Evolutionary conservation across 2,329 filamentous ascomycete species (phyloP).

Genomic region (Torrubiellomyces zombiae): DNA sequence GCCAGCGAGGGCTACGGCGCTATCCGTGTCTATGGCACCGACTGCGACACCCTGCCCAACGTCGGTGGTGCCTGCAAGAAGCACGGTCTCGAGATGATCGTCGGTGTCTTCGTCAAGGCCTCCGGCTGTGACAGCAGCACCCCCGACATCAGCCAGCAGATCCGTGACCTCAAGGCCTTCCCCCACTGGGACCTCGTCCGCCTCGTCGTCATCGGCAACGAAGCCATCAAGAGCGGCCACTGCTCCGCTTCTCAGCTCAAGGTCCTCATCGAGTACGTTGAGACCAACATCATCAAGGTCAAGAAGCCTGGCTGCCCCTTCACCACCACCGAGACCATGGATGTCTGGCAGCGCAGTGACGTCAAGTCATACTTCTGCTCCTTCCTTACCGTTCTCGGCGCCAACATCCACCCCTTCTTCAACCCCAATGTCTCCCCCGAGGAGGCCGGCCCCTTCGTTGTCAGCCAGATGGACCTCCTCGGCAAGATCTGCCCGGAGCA

Average conservation of each 20-base stretch:
- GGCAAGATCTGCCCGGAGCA: slow-evolving; percentile 53
- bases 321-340: slow-evolving; percentile 77
- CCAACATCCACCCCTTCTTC: slow-evolving; percentile 93
- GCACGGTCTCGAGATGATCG: slow-evolving; percentile 60
- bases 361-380: slow-evolving; percentile 45
- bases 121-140: slow-evolving; percentile 39
- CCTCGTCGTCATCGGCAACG: slow-evolving; percentile 79
- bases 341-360: slow-evolving; percentile 52
- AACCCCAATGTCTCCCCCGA: slow-evolving; percentile 48
- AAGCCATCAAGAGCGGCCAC: slow-evolving; percentile 65
- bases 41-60: slow-evolving; percentile 67
- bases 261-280: slow-evolving; percentile 50
- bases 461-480: slow-evolving; percentile 55
- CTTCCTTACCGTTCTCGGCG: slow-evolving; percentile 61
- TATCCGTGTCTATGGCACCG: slow-evolving; percentile 78
- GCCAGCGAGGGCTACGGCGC: slow-evolving; percentile 48
- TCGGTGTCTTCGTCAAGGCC: slow-evolving; percentile 71
- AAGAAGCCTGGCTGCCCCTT: slow-evolving; percentile 50
- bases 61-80: slow-evolving; percentile 53
- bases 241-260: slow-evolving; percentile 48
- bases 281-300: no score
- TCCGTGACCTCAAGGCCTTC: slow-evolving; percentile 57
- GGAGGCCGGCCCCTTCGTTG: slow-evolving; percentile 61
- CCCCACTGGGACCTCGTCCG: slow-evolving; percentile 58
- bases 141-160: slow-evolving; percentile 53